Evolutionary conservation across 352 stramenopile species (phyloP).

Genomic region (Phytophthora rubi): DNA sequence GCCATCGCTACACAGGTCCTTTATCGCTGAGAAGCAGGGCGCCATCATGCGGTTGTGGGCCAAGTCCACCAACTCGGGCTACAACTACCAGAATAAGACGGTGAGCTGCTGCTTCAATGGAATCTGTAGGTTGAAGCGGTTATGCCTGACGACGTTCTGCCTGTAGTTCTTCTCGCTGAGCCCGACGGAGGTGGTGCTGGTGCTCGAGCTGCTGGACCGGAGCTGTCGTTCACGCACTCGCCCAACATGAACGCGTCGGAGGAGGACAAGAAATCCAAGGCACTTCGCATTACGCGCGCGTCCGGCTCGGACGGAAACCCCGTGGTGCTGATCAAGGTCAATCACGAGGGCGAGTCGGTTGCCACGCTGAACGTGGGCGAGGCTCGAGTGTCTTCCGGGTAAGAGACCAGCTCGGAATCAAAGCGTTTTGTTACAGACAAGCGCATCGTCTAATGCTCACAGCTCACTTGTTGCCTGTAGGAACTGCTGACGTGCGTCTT

Average conservation of each 20-base stretch:
- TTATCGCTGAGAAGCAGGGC: conserved; percentile 40
- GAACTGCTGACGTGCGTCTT: conserved; percentile 62
- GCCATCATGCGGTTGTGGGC: conserved; percentile 87
- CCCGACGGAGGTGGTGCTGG: conserved; percentile 74
- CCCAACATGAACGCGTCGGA: conserved; percentile 78
- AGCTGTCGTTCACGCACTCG: conserved; percentile 78
- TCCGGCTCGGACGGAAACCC: conserved; percentile 56
- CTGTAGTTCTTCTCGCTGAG: conserved; percentile 85
- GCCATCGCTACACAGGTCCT: too few relatives aligned
- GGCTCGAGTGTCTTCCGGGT: conserved; percentile 56
- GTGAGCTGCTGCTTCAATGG: conserved; percentile 30
- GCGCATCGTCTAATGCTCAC: neutral
- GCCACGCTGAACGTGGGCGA: conserved; percentile 76
- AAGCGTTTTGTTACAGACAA: neutral
- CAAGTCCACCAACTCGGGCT: conserved; percentile 67
- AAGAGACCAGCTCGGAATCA: neutral
- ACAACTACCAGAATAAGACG: conserved; percentile 87
- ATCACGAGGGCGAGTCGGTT: conserved; percentile 53
- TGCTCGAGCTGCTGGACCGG: conserved; percentile 80
- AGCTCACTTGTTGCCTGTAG: conserved; percentile 19
- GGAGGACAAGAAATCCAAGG: conserved; percentile 57
- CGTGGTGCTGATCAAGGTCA: conserved; percentile 61
- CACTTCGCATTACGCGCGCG: conserved; percentile 58
- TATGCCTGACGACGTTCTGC: conserved; percentile 8
- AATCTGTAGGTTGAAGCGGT: neutral